phyloP scores from a whole-genome alignment of 345 rosid species.

The Tarenaya hassleriana region DNA sequence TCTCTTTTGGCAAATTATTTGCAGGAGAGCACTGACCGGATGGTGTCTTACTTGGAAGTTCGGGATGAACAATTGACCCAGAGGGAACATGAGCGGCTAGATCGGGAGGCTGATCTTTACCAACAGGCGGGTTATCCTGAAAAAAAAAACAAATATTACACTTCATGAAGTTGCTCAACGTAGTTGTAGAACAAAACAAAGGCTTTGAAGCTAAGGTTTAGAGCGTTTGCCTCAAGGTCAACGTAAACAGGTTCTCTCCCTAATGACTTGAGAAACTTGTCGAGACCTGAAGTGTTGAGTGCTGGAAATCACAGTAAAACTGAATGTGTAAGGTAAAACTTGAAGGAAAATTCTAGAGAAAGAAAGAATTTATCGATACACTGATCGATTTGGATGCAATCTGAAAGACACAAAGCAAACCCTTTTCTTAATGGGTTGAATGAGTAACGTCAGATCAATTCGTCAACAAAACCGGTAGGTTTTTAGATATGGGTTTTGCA shows the following conservation, averaged over 20 bases:
- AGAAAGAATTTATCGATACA: neutral
- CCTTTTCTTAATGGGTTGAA: too few species aligned
- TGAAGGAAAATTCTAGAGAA: neutral
- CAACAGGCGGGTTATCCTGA: constrained; percentile 72
- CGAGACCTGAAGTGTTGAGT: constrained; percentile 49
- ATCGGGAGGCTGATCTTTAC: constrained; percentile 95
- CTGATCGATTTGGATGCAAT: too few species aligned
- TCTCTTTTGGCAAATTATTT: constrained; percentile 28
- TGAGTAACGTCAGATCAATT: too few species aligned
- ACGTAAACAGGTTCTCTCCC: constrained; percentile 58
- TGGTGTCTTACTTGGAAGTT: constrained; percentile 34
- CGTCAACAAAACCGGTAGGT: too few species aligned
- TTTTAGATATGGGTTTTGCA: too few species aligned
- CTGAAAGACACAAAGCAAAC: too few species aligned
- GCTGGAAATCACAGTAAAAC: constrained; percentile 36
- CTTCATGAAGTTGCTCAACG: neutral
- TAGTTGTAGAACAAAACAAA: constrained; percentile 10
- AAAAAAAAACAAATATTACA: constrained; percentile 15
- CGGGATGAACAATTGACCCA: constrained; percentile 43
- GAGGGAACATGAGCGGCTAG: constrained; percentile 73
- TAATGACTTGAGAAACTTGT: constrained; percentile 67
- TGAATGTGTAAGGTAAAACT: constrained; percentile 5
- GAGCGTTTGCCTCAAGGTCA: constrained; percentile 62
- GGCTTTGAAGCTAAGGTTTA: constrained; percentile 8
- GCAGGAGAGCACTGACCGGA: constrained; percentile 28